Percentiles rank a stretch among this genome's conserved stretches.
Conservation (phyloP, 805 yeast species). For the Clavispora phyllophila region DNA sequence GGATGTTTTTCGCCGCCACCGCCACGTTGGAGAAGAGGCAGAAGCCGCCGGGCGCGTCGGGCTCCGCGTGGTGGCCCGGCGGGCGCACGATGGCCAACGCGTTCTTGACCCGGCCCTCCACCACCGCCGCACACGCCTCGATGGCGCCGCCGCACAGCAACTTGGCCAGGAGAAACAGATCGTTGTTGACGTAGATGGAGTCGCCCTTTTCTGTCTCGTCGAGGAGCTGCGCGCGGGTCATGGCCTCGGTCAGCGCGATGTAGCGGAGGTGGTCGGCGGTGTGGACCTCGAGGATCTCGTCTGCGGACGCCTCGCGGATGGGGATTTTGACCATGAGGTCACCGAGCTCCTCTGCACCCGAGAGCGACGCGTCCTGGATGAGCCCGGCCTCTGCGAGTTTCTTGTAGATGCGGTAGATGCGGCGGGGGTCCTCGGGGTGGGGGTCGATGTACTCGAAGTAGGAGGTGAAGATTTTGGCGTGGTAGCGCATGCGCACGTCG, state of each 20-base stretch:
- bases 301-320: slow-evolving; percentile 80
- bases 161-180: slow-evolving; percentile 80
- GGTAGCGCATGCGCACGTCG: slow-evolving; percentile 96
- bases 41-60: slow-evolving; percentile 94
- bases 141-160: slow-evolving; percentile 96
- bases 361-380: slow-evolving; percentile 69
- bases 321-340: slow-evolving; percentile 85
- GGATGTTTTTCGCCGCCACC: slow-evolving; percentile 85
- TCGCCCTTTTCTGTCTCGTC: slow-evolving; percentile 89
- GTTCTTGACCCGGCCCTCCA: slow-evolving; percentile 87
- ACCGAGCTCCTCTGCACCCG: slow-evolving; percentile 74
- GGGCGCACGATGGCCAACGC: slow-evolving; percentile 95
- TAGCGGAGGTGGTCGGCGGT: slow-evolving; percentile 72
- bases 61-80: slow-evolving; percentile 99
- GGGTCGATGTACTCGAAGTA: slow-evolving; percentile 95
- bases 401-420: slow-evolving; percentile 91
- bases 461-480: slow-evolving; percentile 88
- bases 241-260: slow-evolving; percentile 67
- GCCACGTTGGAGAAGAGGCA: slow-evolving; percentile 96
- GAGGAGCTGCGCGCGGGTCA: slow-evolving; percentile 72
- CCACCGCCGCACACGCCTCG: slow-evolving; percentile 92
- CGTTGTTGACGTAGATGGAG: slow-evolving; percentile 91
- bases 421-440: slow-evolving; percentile 97
- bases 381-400: slow-evolving; percentile 91
- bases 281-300: slow-evolving; percentile 85